phyloP scores from a whole-genome alignment of 768 basidiomycete species.

The Nidula microcarpa region DNA sequence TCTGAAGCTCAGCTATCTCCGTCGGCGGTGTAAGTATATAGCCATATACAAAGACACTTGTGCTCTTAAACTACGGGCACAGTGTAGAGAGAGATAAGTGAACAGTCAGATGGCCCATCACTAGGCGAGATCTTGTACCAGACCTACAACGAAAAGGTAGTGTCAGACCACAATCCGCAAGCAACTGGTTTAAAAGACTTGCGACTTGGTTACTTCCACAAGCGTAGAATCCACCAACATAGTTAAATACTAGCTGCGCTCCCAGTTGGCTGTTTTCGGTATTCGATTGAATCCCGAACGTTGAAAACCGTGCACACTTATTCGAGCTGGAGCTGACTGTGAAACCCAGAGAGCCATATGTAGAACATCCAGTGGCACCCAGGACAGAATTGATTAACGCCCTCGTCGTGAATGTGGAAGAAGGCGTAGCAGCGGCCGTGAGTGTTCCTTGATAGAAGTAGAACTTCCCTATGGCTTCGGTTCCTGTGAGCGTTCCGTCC shows the following conservation, averaged over 20 bases:
- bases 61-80: conserved; percentile 1
- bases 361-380: conserved; percentile 15
- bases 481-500: conserved; percentile 19
- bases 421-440: conserved; percentile 9
- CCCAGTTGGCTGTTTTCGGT: conserved; percentile 21
- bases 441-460: conserved; percentile 27
- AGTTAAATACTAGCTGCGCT: conserved; percentile 17
- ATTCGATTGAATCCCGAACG: conserved; percentile 19
- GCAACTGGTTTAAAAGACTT: conserved; percentile 5
- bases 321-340: conserved; percentile 20
- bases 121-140: neutral
- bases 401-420: conserved; percentile 9
- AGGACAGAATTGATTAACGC: conserved; percentile 16
- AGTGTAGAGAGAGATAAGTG: neutral
- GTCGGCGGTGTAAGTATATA: too few species aligned
- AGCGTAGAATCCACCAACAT: conserved; percentile 22
- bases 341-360: conserved; percentile 22
- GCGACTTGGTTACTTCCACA: conserved; percentile 18
- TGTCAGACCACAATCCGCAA: neutral
- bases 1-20: too few species aligned
- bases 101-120: conserved; percentile 1
- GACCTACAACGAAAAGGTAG: neutral
- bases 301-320: conserved; percentile 20
- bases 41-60: too few species aligned
- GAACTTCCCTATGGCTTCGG: conserved; percentile 20